Percentiles rank a stretch among this genome's conserved stretches.
Conservation (phyloP, 106 monocot genomes). For the Dendrobium huoshanense region DNA sequence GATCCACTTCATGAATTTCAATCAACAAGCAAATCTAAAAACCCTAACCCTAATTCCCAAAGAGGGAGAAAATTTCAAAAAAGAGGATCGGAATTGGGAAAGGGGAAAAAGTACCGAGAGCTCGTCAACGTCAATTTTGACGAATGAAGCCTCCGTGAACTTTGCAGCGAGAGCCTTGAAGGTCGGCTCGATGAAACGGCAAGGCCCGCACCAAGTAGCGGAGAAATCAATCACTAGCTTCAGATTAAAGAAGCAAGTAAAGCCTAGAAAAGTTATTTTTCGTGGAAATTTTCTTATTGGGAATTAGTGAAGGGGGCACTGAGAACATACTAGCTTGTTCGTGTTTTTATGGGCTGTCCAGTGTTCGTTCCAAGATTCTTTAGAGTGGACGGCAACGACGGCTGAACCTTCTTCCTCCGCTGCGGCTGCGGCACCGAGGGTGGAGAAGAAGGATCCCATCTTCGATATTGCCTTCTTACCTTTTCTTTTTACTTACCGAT, state of each 20-base stretch:
- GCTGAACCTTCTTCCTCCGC: not conserved
- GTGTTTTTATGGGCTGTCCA: not conserved
- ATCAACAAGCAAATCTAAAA: not conserved
- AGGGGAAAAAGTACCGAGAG: slow-evolving; percentile 32
- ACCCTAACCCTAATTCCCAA: slow-evolving; percentile 3
- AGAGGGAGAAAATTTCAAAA: too few species aligned
- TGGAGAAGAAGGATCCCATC: slow-evolving; percentile 11
- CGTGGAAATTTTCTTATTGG: not conserved
- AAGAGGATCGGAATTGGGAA: not conserved
- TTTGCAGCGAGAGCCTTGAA: slow-evolving; percentile 41
- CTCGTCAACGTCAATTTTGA: slow-evolving; percentile 75
- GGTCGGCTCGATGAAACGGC: slow-evolving; percentile 60
- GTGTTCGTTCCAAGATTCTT: not conserved
- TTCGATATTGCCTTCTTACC: not conserved
- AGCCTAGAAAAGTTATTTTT: not conserved
- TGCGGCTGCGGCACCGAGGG: not conserved
- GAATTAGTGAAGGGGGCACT: not conserved
- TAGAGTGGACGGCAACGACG: slow-evolving; percentile 7
- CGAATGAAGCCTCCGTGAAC: slow-evolving; percentile 44
- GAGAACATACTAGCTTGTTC: slow-evolving; percentile 5
- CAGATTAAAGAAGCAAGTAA: not conserved
- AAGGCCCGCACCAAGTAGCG: slow-evolving; percentile 83
- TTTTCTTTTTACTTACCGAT: too few species aligned
- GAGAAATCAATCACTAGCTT: slow-evolving; percentile 71
- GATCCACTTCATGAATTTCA: not conserved